phyloP scores from a whole-genome alignment of 2,329 filamentous ascomycete species.

The Stemphylium lycopersici region DNA sequence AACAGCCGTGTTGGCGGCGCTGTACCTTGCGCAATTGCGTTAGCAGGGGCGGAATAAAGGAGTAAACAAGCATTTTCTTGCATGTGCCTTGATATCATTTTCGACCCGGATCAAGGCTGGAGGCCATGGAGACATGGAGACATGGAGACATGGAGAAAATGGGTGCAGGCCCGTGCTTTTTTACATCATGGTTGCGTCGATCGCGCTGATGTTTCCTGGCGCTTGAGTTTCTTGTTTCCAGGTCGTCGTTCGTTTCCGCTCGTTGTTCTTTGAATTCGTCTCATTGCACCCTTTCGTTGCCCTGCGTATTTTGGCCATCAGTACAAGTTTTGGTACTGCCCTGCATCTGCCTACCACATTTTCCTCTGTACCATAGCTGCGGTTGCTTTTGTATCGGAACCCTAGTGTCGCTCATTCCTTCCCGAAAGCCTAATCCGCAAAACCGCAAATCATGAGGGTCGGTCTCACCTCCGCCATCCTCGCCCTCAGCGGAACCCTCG shows the following conservation, averaged over 20 bases:
- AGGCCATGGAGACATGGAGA: too few species aligned
- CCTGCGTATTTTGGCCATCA: background rate
- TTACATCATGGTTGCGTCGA: too few species aligned
- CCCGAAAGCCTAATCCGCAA: background rate
- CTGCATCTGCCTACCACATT: too few species aligned
- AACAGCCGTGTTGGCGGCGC: constrained; percentile 17
- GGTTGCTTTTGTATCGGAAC: constrained; percentile 1
- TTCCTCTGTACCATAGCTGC: background rate
- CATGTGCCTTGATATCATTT: too few species aligned
- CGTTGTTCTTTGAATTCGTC: background rate
- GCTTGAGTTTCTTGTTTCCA: too few species aligned
- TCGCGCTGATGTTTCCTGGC: too few species aligned
- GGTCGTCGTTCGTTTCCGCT: background rate
- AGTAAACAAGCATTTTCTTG: too few species aligned
- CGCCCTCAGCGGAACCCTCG: constrained; percentile 14
- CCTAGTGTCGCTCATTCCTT: constrained; percentile 8
- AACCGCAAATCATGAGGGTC: constrained; percentile 18
- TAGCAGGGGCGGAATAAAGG: background rate
- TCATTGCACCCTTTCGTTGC: background rate
- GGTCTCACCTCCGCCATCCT: constrained; percentile 12
- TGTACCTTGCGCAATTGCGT: background rate
- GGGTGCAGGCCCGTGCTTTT: too few species aligned
- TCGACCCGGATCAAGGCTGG: too few species aligned
- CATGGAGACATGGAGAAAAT: too few species aligned
- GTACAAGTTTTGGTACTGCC: background rate